Conservation (phyloP, 2,329 filamentous ascomycete species). For the Nigrograna mackinnonii region DNA sequence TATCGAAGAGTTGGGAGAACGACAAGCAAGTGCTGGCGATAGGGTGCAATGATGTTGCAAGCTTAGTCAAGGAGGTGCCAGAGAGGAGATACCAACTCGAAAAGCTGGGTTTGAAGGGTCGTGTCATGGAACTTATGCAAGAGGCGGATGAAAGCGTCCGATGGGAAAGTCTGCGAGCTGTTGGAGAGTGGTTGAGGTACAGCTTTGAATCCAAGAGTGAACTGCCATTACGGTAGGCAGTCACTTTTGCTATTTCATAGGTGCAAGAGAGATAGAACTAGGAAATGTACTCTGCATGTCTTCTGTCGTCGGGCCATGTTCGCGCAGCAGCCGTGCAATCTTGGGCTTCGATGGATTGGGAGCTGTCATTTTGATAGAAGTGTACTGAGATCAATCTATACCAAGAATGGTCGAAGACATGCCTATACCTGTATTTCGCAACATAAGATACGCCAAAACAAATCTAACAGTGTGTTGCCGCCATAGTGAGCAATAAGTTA, state of each 20-base stretch:
- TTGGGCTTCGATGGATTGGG: too few relatives aligned
- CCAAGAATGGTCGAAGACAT: too few relatives aligned
- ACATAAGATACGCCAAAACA: too few relatives aligned
- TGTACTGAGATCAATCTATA: too few relatives aligned
- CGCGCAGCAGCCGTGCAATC: too few relatives aligned
- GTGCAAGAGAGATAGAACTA: too few relatives aligned
- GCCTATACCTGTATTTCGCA: too few relatives aligned
- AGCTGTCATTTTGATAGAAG: too few relatives aligned
- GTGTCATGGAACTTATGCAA: conserved; percentile 93
- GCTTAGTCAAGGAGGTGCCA: conserved; percentile 83
- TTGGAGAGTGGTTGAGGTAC: conserved; percentile 78
- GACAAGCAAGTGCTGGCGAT: conserved; percentile 87
- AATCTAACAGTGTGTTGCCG: too few relatives aligned
- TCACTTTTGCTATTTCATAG: background rate
- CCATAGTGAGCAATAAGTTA: too few relatives aligned
- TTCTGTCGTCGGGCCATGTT: too few relatives aligned
- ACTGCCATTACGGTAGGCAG: conserved; percentile 28
- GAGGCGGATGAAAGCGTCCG: conserved; percentile 85
- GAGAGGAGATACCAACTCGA: conserved; percentile 81
- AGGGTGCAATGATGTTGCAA: conserved; percentile 91
- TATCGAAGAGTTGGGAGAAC: conserved; percentile 81
- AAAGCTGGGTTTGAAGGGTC: conserved; percentile 79
- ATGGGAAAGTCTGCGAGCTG: conserved; percentile 88
- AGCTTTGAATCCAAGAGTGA: conserved; percentile 47
- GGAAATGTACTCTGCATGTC: too few relatives aligned